Percentiles rank a stretch among this genome's conserved stretches.
phyloP scores from a whole-genome alignment of 352 stramenopile species.

The Pythium utonaiense region DNA sequence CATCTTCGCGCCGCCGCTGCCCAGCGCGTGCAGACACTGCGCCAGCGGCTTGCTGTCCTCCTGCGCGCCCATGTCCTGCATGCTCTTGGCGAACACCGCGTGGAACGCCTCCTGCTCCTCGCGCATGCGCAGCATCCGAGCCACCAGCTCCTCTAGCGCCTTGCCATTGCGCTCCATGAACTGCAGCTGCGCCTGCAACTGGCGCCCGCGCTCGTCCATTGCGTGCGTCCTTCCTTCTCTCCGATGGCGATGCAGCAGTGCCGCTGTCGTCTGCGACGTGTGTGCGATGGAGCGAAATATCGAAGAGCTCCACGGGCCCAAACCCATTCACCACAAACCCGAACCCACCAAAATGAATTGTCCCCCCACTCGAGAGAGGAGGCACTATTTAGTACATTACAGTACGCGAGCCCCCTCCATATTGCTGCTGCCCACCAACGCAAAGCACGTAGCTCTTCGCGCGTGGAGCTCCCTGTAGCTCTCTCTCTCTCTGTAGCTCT shows the following conservation, averaged over 20 bases:
- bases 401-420: neutral
- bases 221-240: neutral
- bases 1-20: conserved; percentile 48
- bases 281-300: neutral
- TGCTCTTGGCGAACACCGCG: conserved; percentile 38
- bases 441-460: conserved; percentile 1
- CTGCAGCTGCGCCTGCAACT: conserved; percentile 60
- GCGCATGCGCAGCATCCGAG: conserved; percentile 54
- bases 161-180: conserved; percentile 79
- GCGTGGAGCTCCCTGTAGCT: too few relatives aligned
- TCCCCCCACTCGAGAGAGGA: neutral
- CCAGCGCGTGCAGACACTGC: conserved; percentile 46
- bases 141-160: conserved; percentile 71
- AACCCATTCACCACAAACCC: conserved; percentile 1
- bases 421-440: neutral
- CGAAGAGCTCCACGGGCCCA: conserved; percentile 4
- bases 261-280: conserved; percentile 23
- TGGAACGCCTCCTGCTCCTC: conserved; percentile 72
- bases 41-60: conserved; percentile 45
- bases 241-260: neutral
- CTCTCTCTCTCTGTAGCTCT: neutral
- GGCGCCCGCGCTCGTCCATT: conserved; percentile 46
- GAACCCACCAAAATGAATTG: neutral
- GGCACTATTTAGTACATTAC: neutral
- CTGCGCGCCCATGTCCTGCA: conserved; percentile 64